Evolutionary conservation across 192 early-diverging fungal species (phyloP).

Genomic region (Dispira simplex): DNA sequence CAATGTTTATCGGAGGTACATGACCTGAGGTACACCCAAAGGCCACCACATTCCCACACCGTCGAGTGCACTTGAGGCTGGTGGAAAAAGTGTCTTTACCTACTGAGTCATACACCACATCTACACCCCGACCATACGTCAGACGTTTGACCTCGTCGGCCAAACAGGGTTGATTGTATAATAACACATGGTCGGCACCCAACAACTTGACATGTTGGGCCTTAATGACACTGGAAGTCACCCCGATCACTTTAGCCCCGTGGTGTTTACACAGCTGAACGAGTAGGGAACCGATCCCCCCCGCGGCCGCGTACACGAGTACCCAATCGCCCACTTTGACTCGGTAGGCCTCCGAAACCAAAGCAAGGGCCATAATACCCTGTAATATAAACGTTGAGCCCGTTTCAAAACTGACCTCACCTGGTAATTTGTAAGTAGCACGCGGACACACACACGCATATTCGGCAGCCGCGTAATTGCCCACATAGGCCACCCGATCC

Average conservation of each 20-base stretch:
- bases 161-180: slow-evolving; percentile 53
- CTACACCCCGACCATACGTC: slow-evolving; percentile 54
- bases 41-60: slow-evolving; percentile 55
- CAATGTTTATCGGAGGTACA: slow-evolving; percentile 43
- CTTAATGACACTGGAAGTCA: slow-evolving; percentile 58
- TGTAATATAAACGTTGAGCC: slow-evolving; percentile 57
- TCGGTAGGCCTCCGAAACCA: slow-evolving; percentile 49
- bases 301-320: slow-evolving; percentile 80
- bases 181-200: slow-evolving; percentile 59
- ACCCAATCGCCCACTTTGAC: slow-evolving; percentile 63
- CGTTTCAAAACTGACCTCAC: slow-evolving; percentile 32
- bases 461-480: slow-evolving; percentile 51
- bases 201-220: slow-evolving; percentile 33
- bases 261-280: slow-evolving; percentile 55
- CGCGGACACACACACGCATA: slow-evolving; percentile 33
- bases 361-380: slow-evolving; percentile 64
- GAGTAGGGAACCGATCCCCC: slow-evolving; percentile 70
- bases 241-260: slow-evolving; percentile 84
- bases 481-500: slow-evolving; percentile 67
- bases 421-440: slow-evolving; percentile 30
- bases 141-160: slow-evolving; percentile 51
- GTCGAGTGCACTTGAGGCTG: slow-evolving; percentile 42
- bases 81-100: slow-evolving; percentile 75
- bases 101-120: slow-evolving; percentile 81
- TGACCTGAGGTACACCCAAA: slow-evolving; percentile 85